These are phyloP conservation scores for Phytophthora pini DNA, from an alignment of 352 stramenopile species.

Conservation along the genomic window DNA sequence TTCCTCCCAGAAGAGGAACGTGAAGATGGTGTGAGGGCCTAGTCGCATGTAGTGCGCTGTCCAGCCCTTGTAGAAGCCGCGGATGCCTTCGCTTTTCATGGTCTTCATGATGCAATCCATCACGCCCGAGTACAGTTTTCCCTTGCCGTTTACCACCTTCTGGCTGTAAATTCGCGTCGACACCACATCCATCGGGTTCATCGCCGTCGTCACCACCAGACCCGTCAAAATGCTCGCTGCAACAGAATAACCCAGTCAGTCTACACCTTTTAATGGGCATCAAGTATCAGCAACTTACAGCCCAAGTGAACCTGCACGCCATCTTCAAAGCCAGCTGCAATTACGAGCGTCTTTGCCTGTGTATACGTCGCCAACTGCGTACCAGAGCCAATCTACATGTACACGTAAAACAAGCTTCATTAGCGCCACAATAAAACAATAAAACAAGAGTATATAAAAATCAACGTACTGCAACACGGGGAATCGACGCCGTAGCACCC, in stretches of 20 bases:
- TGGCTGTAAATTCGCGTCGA: slow-evolving; percentile 90
- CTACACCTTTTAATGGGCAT: neutral
- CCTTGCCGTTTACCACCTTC: slow-evolving; percentile 87
- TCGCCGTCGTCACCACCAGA: slow-evolving; percentile 81
- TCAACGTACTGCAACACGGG: slow-evolving; percentile 72
- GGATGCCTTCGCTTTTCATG: slow-evolving; percentile 76
- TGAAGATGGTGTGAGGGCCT: slow-evolving; percentile 87
- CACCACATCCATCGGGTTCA: slow-evolving; percentile 91
- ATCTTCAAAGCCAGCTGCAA: slow-evolving; percentile 77
- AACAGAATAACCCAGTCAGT: slow-evolving; percentile 12
- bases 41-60: slow-evolving; percentile 88
- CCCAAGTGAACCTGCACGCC: slow-evolving; percentile 80
- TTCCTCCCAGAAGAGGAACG: slow-evolving; percentile 89
- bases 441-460: neutral
- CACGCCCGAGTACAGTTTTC: slow-evolving; percentile 77
- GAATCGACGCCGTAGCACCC: slow-evolving; percentile 74
- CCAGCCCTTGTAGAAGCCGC: slow-evolving; percentile 90
- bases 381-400: slow-evolving; percentile 75
- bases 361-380: slow-evolving; percentile 88
- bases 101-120: slow-evolving; percentile 86
- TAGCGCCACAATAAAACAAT: neutral
- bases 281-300: slow-evolving; percentile 43
- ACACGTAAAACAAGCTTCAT: slow-evolving; percentile 6
- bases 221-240: slow-evolving; percentile 84
- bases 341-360: slow-evolving; percentile 83